Base-by-base conservation (phyloP, 2,329 filamentous ascomycete species). In the Fusarium torreyae region DNA sequence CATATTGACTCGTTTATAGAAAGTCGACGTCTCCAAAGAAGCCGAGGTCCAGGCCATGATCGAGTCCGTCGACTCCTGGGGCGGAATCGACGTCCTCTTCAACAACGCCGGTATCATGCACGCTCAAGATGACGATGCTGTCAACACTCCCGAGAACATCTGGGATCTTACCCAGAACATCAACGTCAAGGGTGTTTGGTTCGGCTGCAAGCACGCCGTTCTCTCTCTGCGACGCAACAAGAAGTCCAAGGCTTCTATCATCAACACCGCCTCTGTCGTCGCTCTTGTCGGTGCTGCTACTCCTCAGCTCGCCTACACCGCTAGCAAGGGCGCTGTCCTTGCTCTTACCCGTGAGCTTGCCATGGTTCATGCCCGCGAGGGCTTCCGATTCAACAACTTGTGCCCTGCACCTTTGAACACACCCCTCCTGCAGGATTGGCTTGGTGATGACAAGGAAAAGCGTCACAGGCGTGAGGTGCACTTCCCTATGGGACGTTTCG, bases 71-170 rank as follows among this genome's bases (percentile, higher is more conserved):
- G 94, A 98, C 80, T 78, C 88, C 59, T 97, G 93, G 92, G 94
- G 94, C 76, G 94, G 94, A 44, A 82, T 96, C 5, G 94, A 98
- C 79, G 85, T 97, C 77, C 93, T 97, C 75, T 98, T 97, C 89
- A 98, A 98, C 89, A 98, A 98, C 80, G 94, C 94, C 24, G 94
- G 94, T 57, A 98, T 98, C 81, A 98, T 98, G 94, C 94, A 97
- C 83, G 90, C 89, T 48, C 86, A 91, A 59, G 92, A 94, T 79
- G 90, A 88, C 76, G 91, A 94, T 79, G 94, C 94, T 49, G 84
- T 97, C 78, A 88, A 91, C 78, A 97, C 94, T 2, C 90, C 93
- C 51, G 94, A 97, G 83, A 90, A 89, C 75, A 94, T 98, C 84
- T 98, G 94, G 94, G 94, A 98, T 76, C 83, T 97, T 71, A 98